phyloP scores from a whole-genome alignment of 257 asterid genomes.

The Coffea canephora region DNA sequence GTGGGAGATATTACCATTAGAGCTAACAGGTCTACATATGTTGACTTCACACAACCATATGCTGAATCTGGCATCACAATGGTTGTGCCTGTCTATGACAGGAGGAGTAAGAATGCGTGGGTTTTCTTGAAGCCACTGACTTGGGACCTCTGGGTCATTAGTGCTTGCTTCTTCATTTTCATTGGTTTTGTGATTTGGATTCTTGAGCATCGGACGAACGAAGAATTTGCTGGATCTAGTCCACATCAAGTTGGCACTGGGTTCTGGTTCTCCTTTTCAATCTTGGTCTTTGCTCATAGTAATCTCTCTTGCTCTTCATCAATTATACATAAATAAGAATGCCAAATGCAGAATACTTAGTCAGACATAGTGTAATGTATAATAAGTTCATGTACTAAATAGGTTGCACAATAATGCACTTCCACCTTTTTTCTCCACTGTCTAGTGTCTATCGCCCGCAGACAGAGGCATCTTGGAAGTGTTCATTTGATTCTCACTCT shows the following conservation, averaged over 20 bases:
- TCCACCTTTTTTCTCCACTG: no score
- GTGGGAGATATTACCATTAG: conserved; percentile 50
- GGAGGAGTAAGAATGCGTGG: conserved; percentile 30
- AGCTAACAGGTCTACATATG: conserved; percentile 41
- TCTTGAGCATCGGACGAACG: conserved; percentile 45
- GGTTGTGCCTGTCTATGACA: conserved; percentile 37
- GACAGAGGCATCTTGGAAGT: background rate
- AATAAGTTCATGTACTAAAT: no score
- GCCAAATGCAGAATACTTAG: background rate
- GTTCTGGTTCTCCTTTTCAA: conserved; percentile 26
- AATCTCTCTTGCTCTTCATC: background rate
- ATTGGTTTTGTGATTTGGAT: conserved; percentile 51
- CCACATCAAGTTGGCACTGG: conserved; percentile 25
- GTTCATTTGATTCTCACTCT: background rate
- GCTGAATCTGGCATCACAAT: conserved; percentile 43
- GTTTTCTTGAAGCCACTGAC: conserved; percentile 51
- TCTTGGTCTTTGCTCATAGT: conserved; percentile 27
- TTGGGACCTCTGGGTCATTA: conserved; percentile 46
- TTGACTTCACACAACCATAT: conserved; percentile 49
- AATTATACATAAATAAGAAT: background rate
- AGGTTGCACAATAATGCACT: background rate
- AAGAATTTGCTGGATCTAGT: conserved; percentile 39
- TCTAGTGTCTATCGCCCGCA: no score
- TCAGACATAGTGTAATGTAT: background rate
- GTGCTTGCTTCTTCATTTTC: conserved; percentile 35